Base-by-base conservation (phyloP, 352 stramenopile species). In the Phytophthora foliorum region DNA sequence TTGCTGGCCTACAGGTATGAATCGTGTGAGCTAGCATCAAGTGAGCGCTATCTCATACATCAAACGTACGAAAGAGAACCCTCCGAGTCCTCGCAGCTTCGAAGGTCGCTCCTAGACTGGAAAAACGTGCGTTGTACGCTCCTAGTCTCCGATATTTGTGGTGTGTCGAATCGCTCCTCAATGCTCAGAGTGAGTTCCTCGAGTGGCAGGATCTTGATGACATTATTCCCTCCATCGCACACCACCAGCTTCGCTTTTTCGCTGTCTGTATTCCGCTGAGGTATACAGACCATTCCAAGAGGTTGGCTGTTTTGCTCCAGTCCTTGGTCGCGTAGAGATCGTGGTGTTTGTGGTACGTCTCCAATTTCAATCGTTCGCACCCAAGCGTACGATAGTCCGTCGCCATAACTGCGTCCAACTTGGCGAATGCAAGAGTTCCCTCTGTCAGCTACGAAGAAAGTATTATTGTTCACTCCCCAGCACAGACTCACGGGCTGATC, bases 391-490 rank as follows among this genome's bases (percentile, higher is more conserved):
- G 44, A 51, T 14, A 77, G 50, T 52, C 53, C 53, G 46, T 78
- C 57, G 6, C 45, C 56, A 19, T 75, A 58, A 22, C 59, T 71
- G 8, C 74, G 67, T 11, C 74, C 74, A 56, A 85, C 51, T 59
- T 85, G 74, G 16, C 79, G 77, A 39, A 88, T 71, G 41, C 79
- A 84, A 17, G 59, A 27, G 36, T 88, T 88, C 24, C 79, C 79
- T 57, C 62, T 66, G 38, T 84, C 77, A 1, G 77, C 55, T 14
- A 85, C 72, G 32, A 88, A 88, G 44, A 85, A 63, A 22, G 74
- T 69, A 10, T 57, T 53, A 42, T 11, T 56, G n/a, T 63, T 59
- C 13, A 21, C 48, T 13, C 62, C 74, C 51, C 63, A 64, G 44
- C 71, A 82, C 5, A 87, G 54, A 50, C 57, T 69, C 14, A 81